Evolutionary conservation across 2,329 filamentous ascomycete genomes (phyloP), one percentile per base, ranked within the genome.

Genomic region (Ophiocordyceps sinensis): DNA sequence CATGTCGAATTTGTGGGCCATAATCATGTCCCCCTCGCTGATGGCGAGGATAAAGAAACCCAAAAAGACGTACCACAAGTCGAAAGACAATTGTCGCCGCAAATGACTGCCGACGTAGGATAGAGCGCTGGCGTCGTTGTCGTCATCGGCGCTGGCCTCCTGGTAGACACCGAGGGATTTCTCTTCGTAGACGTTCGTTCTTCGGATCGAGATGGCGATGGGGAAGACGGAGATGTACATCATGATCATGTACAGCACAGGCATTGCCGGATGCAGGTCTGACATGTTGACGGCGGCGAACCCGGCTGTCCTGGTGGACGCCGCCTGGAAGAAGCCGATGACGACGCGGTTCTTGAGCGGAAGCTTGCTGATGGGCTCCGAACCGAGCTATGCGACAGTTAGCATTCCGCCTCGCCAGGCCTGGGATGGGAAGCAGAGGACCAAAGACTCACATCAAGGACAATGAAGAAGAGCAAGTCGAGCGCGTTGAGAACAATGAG

Each of bases 211-310:
- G 53, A 96, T 96, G 56, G 91, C 89, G 51, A 96, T 94, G 5
- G 89, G 89, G 51, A 94, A 94, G 44, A 95, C 85, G 43, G 88
- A 94, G 46, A 96, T 94, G 61, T 96, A 96, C 91, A 96, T 96
- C 91, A 96, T 96, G 60, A 96, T 80, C 61, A 96, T 68, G 64
- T 95, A 96, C 21, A 87, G 85, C 13, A 93, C 86, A 53, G 94
- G 88, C 43, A 95, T 85, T 3, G 84, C 91, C 1, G 91, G 88
- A 49, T 96, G 88, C 2, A 98, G 67, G 0, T 73, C 64, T 2
- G 82, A 67, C 32, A 96, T 65, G 55, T 82, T 86, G 50, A 96
- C 75, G 28, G 83, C 84, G 1, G 83, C 72, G 54, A 95, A 94
- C 0, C 91, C 89, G 4, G 91, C 89, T 1, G 91, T 96, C 55